phyloP scores from a whole-genome alignment of 768 basidiomycete species.

The Strobilomyces confusus region DNA sequence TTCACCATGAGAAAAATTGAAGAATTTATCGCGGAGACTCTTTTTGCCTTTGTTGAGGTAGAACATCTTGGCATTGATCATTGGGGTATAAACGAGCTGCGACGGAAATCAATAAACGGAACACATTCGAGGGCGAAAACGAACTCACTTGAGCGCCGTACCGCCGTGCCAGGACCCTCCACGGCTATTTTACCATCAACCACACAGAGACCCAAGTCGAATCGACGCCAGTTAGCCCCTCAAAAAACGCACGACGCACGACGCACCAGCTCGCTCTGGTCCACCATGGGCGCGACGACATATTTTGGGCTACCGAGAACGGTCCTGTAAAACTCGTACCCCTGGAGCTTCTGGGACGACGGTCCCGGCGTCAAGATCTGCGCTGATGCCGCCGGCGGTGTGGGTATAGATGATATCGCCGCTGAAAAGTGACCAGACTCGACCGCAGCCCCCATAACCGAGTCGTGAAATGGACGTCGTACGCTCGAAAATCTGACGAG shows the following conservation, averaged over 20 bases:
- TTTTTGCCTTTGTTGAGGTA: slow-evolving; percentile 33
- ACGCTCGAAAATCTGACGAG: background rate
- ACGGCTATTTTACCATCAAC: slow-evolving; percentile 57
- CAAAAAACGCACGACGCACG: background rate
- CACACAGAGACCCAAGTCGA: background rate
- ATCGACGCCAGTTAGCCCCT: background rate
- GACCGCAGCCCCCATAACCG: background rate
- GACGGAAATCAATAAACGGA: background rate
- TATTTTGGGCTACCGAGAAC: slow-evolving; percentile 83
- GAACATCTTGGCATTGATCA: slow-evolving; percentile 96
- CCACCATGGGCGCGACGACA: slow-evolving; percentile 97
- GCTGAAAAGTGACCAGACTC: background rate
- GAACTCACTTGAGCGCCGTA: slow-evolving; percentile 71
- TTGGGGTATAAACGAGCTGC: slow-evolving; percentile 91
- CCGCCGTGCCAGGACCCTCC: slow-evolving; percentile 76
- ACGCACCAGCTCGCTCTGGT: slow-evolving; percentile 92
- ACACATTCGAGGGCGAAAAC: background rate
- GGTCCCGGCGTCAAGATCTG: background rate
- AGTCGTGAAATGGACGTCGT: slow-evolving; percentile 5
- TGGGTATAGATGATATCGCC: background rate
- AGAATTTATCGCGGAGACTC: slow-evolving; percentile 57
- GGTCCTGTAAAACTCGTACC: slow-evolving; percentile 80
- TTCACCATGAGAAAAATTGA: slow-evolving; percentile 68
- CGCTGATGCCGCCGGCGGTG: background rate
- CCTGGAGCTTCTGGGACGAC: slow-evolving; percentile 45